Percentiles rank a stretch among this genome's conserved stretches.
Evolutionary conservation across 306 rosid species (phyloP).

Genomic region (Abrus pulchellus): DNA sequence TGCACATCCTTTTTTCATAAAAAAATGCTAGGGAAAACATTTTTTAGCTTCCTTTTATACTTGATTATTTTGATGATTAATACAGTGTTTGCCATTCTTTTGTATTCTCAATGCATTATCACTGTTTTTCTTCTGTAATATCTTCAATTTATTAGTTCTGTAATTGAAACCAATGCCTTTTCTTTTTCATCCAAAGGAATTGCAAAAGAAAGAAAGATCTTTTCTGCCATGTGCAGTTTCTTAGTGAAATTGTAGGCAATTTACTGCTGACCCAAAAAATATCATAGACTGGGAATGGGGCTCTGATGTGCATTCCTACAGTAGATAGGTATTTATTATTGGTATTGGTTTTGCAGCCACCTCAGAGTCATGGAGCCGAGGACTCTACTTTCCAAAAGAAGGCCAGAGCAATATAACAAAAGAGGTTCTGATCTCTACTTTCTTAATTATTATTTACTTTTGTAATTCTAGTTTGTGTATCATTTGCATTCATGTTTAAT

Average conservation of each 20-base stretch:
- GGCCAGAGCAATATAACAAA: slow-evolving; percentile 64
- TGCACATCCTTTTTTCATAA: neutral
- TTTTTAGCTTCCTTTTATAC: neutral
- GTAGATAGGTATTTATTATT: slow-evolving; percentile 32
- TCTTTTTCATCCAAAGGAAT: slow-evolving; percentile 24
- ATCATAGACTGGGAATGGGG: slow-evolving; percentile 9
- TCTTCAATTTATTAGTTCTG: slow-evolving; percentile 10
- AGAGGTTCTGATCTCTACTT: slow-evolving; percentile 64
- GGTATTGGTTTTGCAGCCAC: slow-evolving; percentile 67
- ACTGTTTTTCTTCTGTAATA: slow-evolving; percentile 4
- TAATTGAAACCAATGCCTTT: neutral
- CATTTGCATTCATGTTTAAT: slow-evolving; percentile 26
- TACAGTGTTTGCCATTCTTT: neutral
- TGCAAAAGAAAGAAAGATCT: neutral
- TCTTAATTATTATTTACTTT: slow-evolving; percentile 23
- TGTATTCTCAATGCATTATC: slow-evolving; percentile 25
- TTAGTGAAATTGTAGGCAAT: slow-evolving; percentile 36
- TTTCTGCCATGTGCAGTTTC: slow-evolving; percentile 15
- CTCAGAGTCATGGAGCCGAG: slow-evolving; percentile 72
- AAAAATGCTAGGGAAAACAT: neutral
- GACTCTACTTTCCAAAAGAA: slow-evolving; percentile 72
- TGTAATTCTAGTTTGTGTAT: slow-evolving; percentile 8
- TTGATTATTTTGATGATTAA: slow-evolving; percentile 26
- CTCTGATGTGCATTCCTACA: neutral
- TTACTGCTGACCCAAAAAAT: slow-evolving; percentile 4